Evolutionary conservation across 139 green algal species (phyloP).

Genomic region (Micromonas pusilla): DNA sequence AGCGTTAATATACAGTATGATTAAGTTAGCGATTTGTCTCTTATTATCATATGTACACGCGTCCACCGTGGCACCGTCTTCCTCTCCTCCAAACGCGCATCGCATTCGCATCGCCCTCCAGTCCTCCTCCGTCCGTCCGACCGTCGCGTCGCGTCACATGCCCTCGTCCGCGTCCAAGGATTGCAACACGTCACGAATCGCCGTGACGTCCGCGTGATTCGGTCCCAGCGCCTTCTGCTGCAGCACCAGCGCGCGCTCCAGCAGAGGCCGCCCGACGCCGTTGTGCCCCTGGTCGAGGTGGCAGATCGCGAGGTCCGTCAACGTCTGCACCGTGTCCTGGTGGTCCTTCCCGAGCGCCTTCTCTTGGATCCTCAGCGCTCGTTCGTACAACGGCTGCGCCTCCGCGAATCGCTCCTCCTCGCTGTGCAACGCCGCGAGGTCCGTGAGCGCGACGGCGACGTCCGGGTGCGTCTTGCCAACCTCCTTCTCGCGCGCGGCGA

Average conservation of each 20-base stretch:
- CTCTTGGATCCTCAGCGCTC: slow-evolving; percentile 74
- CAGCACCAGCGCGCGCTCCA: slow-evolving; percentile 73
- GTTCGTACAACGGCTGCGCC: slow-evolving; percentile 78
- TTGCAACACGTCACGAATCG: slow-evolving; percentile 82
- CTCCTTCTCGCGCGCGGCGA: slow-evolving; percentile 18
- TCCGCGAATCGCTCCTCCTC: slow-evolving; percentile 38
- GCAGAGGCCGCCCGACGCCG: slow-evolving; percentile 61
- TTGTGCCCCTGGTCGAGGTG: slow-evolving; percentile 76
- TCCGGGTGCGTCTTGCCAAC: slow-evolving; percentile 52
- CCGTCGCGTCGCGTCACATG: background rate
- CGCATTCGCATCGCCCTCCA: background rate
- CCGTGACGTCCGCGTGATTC: slow-evolving; percentile 81
- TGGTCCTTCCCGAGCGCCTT: slow-evolving; percentile 52
- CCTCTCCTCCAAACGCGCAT: too few species aligned
- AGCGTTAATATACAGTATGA: too few species aligned
- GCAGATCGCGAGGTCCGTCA: slow-evolving; percentile 85
- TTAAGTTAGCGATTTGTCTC: background rate
- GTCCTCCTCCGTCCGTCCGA: background rate
- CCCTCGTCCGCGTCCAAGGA: slow-evolving; percentile 35
- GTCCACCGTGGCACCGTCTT: too few species aligned
- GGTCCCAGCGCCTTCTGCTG: slow-evolving; percentile 68
- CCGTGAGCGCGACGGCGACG: slow-evolving; percentile 63
- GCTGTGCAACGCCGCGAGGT: slow-evolving; percentile 80
- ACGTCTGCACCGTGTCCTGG: slow-evolving; percentile 78
- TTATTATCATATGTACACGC: background rate